phyloP scores from a whole-genome alignment of 257 asterid genomes.

The Nyctanthes arbortristis region DNA sequence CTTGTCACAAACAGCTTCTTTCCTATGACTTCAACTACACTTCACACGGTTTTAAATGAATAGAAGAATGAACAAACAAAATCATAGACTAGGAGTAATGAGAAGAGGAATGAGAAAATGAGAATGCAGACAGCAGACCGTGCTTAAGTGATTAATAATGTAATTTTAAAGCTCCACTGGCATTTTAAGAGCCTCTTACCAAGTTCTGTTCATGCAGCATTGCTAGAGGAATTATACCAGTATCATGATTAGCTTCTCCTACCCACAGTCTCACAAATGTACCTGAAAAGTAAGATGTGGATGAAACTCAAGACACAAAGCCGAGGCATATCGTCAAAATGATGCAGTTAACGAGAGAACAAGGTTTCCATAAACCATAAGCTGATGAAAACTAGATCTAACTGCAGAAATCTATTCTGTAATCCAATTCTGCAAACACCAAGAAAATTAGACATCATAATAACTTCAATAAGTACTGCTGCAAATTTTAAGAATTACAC shows the following conservation, averaged over 20 bases:
- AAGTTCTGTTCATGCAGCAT: conserved; percentile 56
- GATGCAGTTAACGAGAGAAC: neutral
- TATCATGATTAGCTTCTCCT: conserved; percentile 50
- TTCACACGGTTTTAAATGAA: neutral
- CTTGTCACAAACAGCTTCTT: neutral
- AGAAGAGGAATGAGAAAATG: conserved; percentile 15
- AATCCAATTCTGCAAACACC: neutral
- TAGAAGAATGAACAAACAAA: conserved; percentile 12
- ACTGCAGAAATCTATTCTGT: neutral
- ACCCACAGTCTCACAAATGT: conserved; percentile 68
- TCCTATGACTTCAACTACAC: neutral
- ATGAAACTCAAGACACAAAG: conserved; percentile 14
- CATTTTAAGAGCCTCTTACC: conserved; percentile 46
- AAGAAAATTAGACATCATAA: neutral
- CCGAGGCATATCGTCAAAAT: conserved; percentile 6
- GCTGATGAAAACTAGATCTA: neutral
- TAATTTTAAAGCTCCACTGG: neutral
- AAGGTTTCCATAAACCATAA: neutral
- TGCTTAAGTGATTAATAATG: conserved; percentile 8
- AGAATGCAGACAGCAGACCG: neutral
- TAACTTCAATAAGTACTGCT: neutral
- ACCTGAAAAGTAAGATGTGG: conserved; percentile 51
- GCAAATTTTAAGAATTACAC: neutral
- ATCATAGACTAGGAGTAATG: conserved; percentile 5
- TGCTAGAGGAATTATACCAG: conserved; percentile 64